Evolutionary conservation across 257 asterid species (phyloP), one percentile per base, ranked within the genome.

Genomic region (Echium plantagineum): DNA sequence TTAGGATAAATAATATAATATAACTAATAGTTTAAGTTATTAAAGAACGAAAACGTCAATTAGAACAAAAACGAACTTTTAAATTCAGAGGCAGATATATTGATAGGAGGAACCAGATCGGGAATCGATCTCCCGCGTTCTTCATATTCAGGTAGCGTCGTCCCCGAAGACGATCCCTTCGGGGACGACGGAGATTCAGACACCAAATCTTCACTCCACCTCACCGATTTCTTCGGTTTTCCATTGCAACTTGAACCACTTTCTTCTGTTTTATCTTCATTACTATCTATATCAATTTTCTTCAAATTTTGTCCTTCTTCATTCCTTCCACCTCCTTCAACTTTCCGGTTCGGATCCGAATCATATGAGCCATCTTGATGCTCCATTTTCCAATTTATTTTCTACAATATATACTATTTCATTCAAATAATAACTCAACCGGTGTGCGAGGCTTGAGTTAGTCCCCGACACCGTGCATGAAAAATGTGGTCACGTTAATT

Each of bases 171-270:
- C 2, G 46, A 7, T 2, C 2, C 71, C 73, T 77, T 79, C 58
- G 82, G 86, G 35, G 67, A 60, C 67, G 89, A 79, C 62, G n/a
- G n/a, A n/a, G 86, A 53, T 58, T 84, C 94, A 78, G 72, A 72
- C 63, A 81, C 95, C 83, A 90, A 75, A 54, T 85, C 87, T 68
- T 87, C 64, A 69, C 86, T 86, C 94, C 94, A 89, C 58, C 81
- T 74, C 71, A 86, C 95, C 31, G 93, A 89, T 75, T 89, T 89
- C 81, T 28, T 28, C 32, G 32, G 5, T 28, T 28, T 28, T 28
- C 7, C 7, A 28, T 2, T 28, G 5, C 6, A 24, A 24, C 2
- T 24, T 24, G 26, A 24, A 24, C 2, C 26, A 24, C 2, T 24
- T 24, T 24, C 26, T 24, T 24, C 26, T 24, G 26, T 24, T 24